These are phyloP conservation scores for Akanthomyces muscarius DNA, from an alignment of 2,329 filamentous ascomycete species.

Conservation along the genomic window DNA sequence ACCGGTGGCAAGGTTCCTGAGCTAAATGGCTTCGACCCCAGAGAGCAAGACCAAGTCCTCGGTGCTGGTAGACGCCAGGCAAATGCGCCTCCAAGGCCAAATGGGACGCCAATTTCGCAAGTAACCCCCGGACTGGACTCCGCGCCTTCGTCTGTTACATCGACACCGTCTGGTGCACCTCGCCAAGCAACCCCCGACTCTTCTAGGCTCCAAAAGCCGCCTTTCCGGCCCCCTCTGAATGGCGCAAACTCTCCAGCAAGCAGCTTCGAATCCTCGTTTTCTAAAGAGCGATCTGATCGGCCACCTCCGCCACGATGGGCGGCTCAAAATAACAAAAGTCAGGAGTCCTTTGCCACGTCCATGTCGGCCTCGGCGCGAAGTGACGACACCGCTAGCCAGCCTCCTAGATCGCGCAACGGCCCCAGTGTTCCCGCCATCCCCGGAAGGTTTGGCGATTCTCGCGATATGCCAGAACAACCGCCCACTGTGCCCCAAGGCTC, in stretches of 20 bases:
- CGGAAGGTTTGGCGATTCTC: constrained; percentile 36
- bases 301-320: constrained; percentile 43
- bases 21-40: constrained; percentile 75
- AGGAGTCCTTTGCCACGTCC: constrained; percentile 53
- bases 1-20: constrained; percentile 79
- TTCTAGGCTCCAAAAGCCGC: constrained; percentile 20
- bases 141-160: not conserved
- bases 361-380: constrained; percentile 41
- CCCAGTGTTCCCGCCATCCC: constrained; percentile 37
- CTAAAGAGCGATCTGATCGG: constrained; percentile 32
- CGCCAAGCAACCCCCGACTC: constrained; percentile 19
- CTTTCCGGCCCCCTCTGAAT: constrained; percentile 36
- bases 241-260: constrained; percentile 45
- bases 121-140: constrained; percentile 5
- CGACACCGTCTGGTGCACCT: not conserved
- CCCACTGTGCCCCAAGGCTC: constrained; percentile 24
- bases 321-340: constrained; percentile 50
- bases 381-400: constrained; percentile 48
- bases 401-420: constrained; percentile 52
- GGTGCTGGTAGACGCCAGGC: constrained; percentile 49
- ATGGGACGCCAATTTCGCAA: not conserved
- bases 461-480: constrained; percentile 13
- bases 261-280: constrained; percentile 47
- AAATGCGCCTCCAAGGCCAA: constrained; percentile 28
- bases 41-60: constrained; percentile 71